Evolutionary conservation across 768 basidiomycete genomes (phyloP), one percentile per base, ranked within the genome.

Genomic region (Hemileccinum rubropunctum): DNA sequence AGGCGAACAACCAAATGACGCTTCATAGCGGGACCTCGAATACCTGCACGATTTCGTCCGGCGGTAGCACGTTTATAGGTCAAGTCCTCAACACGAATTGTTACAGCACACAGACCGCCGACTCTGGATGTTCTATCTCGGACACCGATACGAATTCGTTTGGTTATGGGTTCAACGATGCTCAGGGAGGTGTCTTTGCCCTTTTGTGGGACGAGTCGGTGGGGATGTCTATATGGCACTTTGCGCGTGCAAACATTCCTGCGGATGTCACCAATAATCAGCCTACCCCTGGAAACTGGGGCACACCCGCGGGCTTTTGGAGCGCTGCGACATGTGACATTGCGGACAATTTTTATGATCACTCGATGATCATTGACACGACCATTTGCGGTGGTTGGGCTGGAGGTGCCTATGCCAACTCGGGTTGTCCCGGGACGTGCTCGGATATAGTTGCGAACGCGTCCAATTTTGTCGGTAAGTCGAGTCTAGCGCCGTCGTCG

Each of bases 1-100:
- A 78, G 58, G 48, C 68, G 3, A 66, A 70, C 21, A 88, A 91
- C 54, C 84, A 82, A 50, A 78, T 80, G 64, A 81, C 86, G 1
- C 70, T 88, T 9, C 88, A 90, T 64, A 83, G 80, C 10, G 69
- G 75, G 4, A 59, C 65, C 3, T 72, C 70, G 28, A 71, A 76
- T 1, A 1, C 61, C 68, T 47, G 68, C 45, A 56, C 41, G 21
- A 58, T 66, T 35, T 28, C 52, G 10, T 3, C 63, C 52, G 56
- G 49, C 50, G 9, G 36, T 43, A 14, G 34, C 20, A 4, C 28
- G 17, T 66, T 60, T 38, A 56, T 52, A 3, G 69, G 70, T 8
- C 55, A 52, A 0, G 17, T 65, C n/a, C 44, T 68, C 28, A 49
- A 40, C 30, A 17, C 46, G 6, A 41, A 60, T 28, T 83, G 81